phyloP scores from a whole-genome alignment of 352 stramenopile genomes.

The Pythium aristosporum region DNA sequence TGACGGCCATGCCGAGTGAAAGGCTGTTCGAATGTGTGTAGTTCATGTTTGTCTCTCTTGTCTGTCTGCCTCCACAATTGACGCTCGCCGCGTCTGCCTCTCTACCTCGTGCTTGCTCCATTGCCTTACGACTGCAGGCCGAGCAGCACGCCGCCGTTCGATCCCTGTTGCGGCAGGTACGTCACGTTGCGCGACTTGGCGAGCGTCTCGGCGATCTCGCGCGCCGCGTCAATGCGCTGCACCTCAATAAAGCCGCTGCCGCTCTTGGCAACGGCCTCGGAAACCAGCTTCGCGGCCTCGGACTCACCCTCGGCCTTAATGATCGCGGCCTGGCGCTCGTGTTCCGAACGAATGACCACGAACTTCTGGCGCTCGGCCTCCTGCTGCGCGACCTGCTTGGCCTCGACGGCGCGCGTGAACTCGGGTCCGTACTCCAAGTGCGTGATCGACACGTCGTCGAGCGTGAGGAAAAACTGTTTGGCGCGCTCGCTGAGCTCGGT shows the following conservation, averaged over 20 bases:
- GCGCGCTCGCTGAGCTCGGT: slow-evolving; percentile 96
- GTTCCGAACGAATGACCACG: slow-evolving; percentile 98
- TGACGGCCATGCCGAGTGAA: no score
- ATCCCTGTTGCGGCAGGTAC: slow-evolving; percentile 95
- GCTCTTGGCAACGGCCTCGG: slow-evolving; percentile 96
- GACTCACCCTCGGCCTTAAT: slow-evolving; percentile 97
- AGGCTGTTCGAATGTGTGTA: no score
- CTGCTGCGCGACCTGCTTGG: slow-evolving; percentile 99
- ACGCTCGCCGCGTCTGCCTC: no score
- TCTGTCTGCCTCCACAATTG: no score
- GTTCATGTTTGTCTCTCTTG: no score
- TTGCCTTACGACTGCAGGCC: slow-evolving; percentile 57
- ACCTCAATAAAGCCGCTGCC: slow-evolving; percentile 99
- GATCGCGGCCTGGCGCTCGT: slow-evolving; percentile 93
- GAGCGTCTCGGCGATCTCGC: slow-evolving; percentile 98
- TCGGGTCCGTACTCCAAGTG: slow-evolving; percentile 99
- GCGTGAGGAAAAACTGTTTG: slow-evolving; percentile 96
- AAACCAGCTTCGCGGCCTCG: slow-evolving; percentile 97
- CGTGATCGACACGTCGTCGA: slow-evolving; percentile 99
- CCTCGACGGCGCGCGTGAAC: slow-evolving; percentile 99
- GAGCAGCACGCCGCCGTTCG: slow-evolving; percentile 84
- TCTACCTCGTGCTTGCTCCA: no score
- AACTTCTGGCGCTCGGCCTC: slow-evolving; percentile 99
- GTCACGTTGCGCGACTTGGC: slow-evolving; percentile 97
- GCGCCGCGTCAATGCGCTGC: slow-evolving; percentile 99